Percentiles rank a stretch among this genome's conserved stretches.
These are phyloP conservation scores for Silene vulgaris DNA, from an alignment of 179 eudicot species.

Conservation along the genomic window DNA sequence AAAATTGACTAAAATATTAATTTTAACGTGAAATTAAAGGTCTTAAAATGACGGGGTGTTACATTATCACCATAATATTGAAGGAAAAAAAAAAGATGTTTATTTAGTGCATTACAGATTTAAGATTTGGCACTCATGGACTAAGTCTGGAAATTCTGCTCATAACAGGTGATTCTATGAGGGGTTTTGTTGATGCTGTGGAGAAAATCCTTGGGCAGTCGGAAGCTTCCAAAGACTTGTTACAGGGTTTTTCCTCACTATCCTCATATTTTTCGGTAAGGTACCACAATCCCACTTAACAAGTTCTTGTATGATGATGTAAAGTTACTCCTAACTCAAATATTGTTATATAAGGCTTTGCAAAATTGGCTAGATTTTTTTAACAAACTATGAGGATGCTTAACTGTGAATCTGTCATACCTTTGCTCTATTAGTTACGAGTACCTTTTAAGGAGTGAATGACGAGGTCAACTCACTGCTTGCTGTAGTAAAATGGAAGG, in stretches of 20 bases:
- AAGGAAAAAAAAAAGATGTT: neutral
- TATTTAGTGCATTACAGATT: neutral
- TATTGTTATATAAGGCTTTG: neutral
- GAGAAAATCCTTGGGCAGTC: conserved; percentile 41
- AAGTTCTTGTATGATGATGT: conserved; percentile 4
- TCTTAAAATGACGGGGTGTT: too few species aligned
- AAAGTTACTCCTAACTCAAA: conserved; percentile 3
- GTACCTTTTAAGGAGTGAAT: too few species aligned
- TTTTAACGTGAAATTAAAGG: too few species aligned
- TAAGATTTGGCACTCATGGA: neutral
- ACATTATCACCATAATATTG: neutral
- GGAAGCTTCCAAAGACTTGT: conserved; percentile 43
- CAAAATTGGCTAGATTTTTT: neutral
- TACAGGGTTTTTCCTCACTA: conserved; percentile 38
- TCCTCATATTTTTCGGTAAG: conserved; percentile 59
- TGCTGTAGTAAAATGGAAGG: too few species aligned
- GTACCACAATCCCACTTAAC: conserved; percentile 17
- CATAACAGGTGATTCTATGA: conserved; percentile 36
- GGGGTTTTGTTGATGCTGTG: conserved; percentile 32
- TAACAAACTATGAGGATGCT: neutral
- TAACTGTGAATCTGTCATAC: neutral
- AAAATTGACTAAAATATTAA: too few species aligned
- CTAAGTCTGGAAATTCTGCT: neutral
- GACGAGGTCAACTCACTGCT: too few species aligned
- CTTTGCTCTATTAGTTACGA: neutral